phyloP scores from a whole-genome alignment of 1,284 basidiomycete genomes.

The Apiotrichum porosum region DNA sequence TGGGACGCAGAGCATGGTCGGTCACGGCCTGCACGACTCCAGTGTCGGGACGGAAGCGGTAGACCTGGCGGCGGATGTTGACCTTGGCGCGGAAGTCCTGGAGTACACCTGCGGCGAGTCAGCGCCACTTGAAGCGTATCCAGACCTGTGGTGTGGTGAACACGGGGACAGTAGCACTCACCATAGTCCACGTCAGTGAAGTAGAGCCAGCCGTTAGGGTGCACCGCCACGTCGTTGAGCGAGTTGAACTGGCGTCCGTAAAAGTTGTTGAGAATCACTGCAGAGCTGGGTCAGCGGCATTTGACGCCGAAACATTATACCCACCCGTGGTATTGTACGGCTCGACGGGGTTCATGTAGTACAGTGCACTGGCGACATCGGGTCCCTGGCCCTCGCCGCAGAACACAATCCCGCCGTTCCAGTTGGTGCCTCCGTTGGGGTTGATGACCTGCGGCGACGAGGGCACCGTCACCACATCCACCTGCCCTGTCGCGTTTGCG shows the following conservation, averaged over 20 bases:
- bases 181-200: slow-evolving; percentile 55
- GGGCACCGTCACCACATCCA: slow-evolving; percentile 52
- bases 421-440: slow-evolving; percentile 67
- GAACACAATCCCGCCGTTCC: slow-evolving; percentile 58
- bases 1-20: slow-evolving; percentile 56
- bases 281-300: not conserved
- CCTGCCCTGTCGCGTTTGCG: slow-evolving; percentile 31
- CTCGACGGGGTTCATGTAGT: slow-evolving; percentile 59
- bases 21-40: slow-evolving; percentile 64
- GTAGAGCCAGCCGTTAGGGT: slow-evolving; percentile 53
- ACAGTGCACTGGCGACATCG: slow-evolving; percentile 59
- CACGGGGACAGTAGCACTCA: no score
- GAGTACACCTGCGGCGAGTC: not conserved
- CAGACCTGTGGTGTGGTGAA: no score
- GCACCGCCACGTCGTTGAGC: slow-evolving; percentile 69
- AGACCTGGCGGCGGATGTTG: slow-evolving; percentile 66
- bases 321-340: slow-evolving; percentile 58
- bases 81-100: slow-evolving; percentile 59
- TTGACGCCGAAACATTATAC: slow-evolving; percentile 6
- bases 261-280: slow-evolving; percentile 62
- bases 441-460: slow-evolving; percentile 59
- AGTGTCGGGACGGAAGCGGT: slow-evolving; percentile 62
- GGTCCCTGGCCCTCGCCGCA: slow-evolving; percentile 62
- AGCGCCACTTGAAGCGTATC: not conserved
- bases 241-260: slow-evolving; percentile 76